Evolutionary conservation across 163 green algal genomes (phyloP).

Genomic region (Chloroidium sp.): DNA sequence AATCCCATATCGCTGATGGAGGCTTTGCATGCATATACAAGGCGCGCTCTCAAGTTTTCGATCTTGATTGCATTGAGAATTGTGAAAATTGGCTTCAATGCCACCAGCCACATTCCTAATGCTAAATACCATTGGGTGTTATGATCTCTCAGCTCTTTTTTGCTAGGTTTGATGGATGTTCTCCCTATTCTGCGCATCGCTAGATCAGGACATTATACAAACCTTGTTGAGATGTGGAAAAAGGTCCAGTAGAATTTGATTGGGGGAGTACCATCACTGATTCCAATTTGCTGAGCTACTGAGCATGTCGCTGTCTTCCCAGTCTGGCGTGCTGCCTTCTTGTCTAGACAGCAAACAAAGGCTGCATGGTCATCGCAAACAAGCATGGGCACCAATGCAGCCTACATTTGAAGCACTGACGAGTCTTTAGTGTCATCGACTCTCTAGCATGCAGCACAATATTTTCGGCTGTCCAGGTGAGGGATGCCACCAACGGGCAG

Average conservation of each 20-base stretch:
- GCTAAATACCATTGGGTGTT: not conserved
- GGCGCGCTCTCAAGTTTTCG: constrained; percentile 3
- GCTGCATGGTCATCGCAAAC: not conserved
- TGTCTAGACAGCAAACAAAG: not conserved
- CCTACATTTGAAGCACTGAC: not conserved
- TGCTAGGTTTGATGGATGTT: not conserved
- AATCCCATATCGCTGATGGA: constrained; percentile 43
- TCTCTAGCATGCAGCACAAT: no score
- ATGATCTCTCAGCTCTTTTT: not conserved
- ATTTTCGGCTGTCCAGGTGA: not conserved
- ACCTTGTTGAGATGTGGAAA: no score
- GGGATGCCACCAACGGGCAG: not conserved
- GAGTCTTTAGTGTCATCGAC: no score
- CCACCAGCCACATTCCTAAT: not conserved
- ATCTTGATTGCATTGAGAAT: constrained; percentile 24
- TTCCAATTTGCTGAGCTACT: no score
- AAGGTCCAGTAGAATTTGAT: no score
- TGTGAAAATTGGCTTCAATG: not conserved
- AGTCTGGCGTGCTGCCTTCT: not conserved
- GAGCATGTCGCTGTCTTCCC: not conserved
- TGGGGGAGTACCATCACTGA: no score
- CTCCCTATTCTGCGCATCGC: no score
- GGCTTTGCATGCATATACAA: constrained; percentile 72
- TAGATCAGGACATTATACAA: no score
- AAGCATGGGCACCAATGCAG: not conserved